A percentile compares a stretch with the other conserved stretches of the same genome.
Evolutionary conservation across 2,329 filamentous ascomycete genomes (phyloP).

Genomic region (Phyllosticta ampelicida): DNA sequence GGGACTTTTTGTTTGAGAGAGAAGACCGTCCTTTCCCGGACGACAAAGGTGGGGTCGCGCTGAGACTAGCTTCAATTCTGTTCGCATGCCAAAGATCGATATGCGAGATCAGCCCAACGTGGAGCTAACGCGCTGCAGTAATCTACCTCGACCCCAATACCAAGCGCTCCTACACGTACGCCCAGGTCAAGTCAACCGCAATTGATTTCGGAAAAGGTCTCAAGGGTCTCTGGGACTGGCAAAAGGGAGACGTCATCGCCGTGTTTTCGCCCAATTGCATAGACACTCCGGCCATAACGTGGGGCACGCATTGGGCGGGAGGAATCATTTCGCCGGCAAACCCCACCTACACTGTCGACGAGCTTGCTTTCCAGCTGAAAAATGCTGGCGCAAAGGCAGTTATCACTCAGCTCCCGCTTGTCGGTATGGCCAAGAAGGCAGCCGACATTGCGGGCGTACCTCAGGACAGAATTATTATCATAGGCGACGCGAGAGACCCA

Average conservation of each 20-base stretch:
- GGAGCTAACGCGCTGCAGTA: constrained; percentile 38
- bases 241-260: constrained; percentile 71
- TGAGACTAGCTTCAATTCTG: neutral
- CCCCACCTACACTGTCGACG: constrained; percentile 72
- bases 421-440: constrained; percentile 56
- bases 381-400: constrained; percentile 66
- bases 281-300: constrained; percentile 66
- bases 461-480: constrained; percentile 60
- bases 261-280: constrained; percentile 80
- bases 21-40: constrained; percentile 56
- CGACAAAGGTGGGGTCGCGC: constrained; percentile 51
- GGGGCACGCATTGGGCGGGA: constrained; percentile 74
- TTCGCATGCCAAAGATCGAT: neutral
- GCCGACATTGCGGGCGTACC: constrained; percentile 60
- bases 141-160: constrained; percentile 70
- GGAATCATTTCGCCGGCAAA: constrained; percentile 78
- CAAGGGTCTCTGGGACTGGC: constrained; percentile 63
- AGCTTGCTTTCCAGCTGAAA: constrained; percentile 74
- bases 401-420: constrained; percentile 58
- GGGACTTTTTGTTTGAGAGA: constrained; percentile 65
- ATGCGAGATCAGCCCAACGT: neutral
- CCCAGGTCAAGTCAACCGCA: constrained; percentile 53
- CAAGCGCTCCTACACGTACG: constrained; percentile 57
- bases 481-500: constrained; percentile 59
- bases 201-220: constrained; percentile 73